Conservation (phyloP, 2,329 filamentous ascomycete species). For the Colletotrichum cordylinicola region DNA sequence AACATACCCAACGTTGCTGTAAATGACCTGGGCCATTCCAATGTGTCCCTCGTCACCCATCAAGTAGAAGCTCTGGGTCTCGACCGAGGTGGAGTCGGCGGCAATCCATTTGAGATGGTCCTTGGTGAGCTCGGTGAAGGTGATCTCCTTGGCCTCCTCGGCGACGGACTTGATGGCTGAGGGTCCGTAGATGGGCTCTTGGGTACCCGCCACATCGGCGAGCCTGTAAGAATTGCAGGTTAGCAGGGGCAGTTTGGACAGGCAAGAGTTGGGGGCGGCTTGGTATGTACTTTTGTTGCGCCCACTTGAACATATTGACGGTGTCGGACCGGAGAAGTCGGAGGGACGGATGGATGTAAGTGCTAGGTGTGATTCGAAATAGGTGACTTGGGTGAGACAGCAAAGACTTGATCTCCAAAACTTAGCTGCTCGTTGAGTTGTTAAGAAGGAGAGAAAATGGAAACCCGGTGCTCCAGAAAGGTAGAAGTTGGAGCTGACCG, state of each 20-base stretch:
- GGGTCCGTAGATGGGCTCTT: slow-evolving; percentile 94
- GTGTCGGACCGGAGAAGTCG: background rate
- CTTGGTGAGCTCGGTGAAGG: slow-evolving; percentile 80
- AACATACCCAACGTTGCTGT: slow-evolving; percentile 92
- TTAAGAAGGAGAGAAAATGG: slow-evolving; percentile 5
- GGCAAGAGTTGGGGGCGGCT: slow-evolving; percentile 11
- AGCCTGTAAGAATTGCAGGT: slow-evolving; percentile 48
- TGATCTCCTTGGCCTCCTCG: slow-evolving; percentile 76
- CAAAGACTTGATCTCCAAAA: background rate
- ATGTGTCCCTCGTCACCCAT: slow-evolving; percentile 78
- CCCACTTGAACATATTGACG: slow-evolving; percentile 86
- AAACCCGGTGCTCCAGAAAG: background rate
- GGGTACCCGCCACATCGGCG: slow-evolving; percentile 87
- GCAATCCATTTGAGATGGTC: slow-evolving; percentile 84
- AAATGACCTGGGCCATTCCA: slow-evolving; percentile 89
- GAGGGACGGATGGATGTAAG: background rate
- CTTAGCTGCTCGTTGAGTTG: slow-evolving; percentile 16
- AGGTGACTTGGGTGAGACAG: background rate
- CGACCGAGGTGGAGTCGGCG: slow-evolving; percentile 85
- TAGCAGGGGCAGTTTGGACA: slow-evolving; percentile 28
- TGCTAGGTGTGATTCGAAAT: background rate
- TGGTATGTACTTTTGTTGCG: slow-evolving; percentile 80
- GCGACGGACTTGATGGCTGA: slow-evolving; percentile 86
- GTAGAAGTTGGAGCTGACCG: slow-evolving; percentile 17
- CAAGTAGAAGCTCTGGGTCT: slow-evolving; percentile 95